Base-by-base conservation (phyloP, 1,284 basidiomycete genomes). In the Ceratobasidium sp. region DNA sequence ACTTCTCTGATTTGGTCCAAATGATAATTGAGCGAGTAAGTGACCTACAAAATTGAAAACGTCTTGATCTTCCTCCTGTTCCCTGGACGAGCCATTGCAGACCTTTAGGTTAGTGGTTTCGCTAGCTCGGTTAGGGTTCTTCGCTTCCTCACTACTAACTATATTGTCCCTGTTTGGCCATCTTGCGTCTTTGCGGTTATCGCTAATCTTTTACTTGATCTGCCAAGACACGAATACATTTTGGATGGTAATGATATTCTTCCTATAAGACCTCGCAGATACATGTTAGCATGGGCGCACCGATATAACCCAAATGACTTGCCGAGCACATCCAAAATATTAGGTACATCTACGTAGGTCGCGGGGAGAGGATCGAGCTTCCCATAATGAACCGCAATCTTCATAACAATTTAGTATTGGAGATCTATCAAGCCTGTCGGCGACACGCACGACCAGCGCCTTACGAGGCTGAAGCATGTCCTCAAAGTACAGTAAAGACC, bases 81-180 rank as follows among this genome's bases (percentile, higher is more conserved):
- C 38, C 49, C 31, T 54, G 22, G 22, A 10, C 29, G 6, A 65
- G 49, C 62, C 62, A 65, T 49, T 65, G 17, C n/a, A 65, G 29
- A 27, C 62, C 38, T 42, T 27, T 20, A 15, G 22, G 8, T 20
- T 47, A 20, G 22, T 12, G 10, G 8, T 20, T 8, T 12, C 22
- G 8, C 17, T 40, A 40, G 38, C 22, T 12, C 8, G 22, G 7
- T 20, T 20, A 12, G 7, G 7, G 22, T 20, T 8, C 27, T 13
- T 20, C 15, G 6, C 2, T 54, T 5, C 25, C 13, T 45, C 17
- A 3, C 7, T 34, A 32, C 58, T 49, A 27, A 62, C 58, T 29
- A 62, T 62, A 35, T 62, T 62, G 12, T 49, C 58, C 27, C 50
- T 62, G 32, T 50, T 62, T 27, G 58, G 58, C 58, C 58, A 62